Conservation (phyloP, 1,139 yeast genomes). For the Debaryomyces fabryi region DNA sequence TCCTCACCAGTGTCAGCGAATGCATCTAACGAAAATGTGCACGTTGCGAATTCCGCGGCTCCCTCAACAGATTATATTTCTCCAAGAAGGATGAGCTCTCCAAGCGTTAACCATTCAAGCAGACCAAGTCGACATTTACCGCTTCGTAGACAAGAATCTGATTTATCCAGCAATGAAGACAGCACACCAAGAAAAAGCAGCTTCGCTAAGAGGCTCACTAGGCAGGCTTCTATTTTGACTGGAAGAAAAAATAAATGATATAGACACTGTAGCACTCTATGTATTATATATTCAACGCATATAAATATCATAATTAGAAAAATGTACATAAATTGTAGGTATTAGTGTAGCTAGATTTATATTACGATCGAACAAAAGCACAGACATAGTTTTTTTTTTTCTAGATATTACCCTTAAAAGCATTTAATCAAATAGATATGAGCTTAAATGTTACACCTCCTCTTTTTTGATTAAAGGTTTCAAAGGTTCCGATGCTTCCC, state of each 20-base stretch:
- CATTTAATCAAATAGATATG: not conserved
- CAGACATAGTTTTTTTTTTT: too few relatives aligned
- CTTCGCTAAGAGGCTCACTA: slow-evolving; percentile 32
- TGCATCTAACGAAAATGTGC: slow-evolving; percentile 13
- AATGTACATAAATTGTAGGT: not conserved
- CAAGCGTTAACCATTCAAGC: not conserved
- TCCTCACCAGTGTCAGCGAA: slow-evolving; percentile 14
- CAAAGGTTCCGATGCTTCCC: slow-evolving; percentile 21
- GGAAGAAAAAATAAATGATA: slow-evolving; percentile 19
- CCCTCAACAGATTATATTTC: not conserved
- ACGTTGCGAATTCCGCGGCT: not conserved
- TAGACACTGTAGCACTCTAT: not conserved
- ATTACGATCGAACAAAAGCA: too few relatives aligned
- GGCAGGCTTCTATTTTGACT: slow-evolving; percentile 37
- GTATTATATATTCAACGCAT: not conserved
- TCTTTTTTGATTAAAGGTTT: slow-evolving; percentile 18
- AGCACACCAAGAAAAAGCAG: slow-evolving; percentile 23
- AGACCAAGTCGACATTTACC: not conserved
- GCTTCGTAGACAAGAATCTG: slow-evolving; percentile 1
- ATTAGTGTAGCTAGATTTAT: not conserved
- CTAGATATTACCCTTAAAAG: slow-evolving; percentile 1
- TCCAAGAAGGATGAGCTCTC: not conserved
- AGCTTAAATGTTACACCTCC: not conserved
- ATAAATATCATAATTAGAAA: not conserved
- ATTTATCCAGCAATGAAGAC: slow-evolving; percentile 4